phyloP scores from a whole-genome alignment of 2,329 filamentous ascomycete species.

The Pleurostoma richardsiae region DNA sequence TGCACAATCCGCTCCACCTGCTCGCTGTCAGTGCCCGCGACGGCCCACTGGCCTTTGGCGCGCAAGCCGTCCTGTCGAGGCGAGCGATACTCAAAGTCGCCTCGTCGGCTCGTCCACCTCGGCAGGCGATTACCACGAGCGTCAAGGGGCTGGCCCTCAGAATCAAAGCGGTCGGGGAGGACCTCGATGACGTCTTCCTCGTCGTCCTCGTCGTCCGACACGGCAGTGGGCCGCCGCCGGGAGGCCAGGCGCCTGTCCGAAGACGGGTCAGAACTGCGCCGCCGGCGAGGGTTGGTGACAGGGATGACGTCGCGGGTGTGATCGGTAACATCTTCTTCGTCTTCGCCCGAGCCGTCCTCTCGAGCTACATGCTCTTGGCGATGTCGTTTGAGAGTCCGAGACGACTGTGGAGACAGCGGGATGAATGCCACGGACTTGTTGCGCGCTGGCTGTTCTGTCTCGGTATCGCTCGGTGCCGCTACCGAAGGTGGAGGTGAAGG shows the following conservation, averaged over 20 bases:
- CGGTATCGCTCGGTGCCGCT: background rate
- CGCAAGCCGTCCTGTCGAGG: slow-evolving; percentile 22
- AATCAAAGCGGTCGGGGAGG: slow-evolving; percentile 43
- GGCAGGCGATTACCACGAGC: background rate
- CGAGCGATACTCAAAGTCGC: slow-evolving; percentile 34
- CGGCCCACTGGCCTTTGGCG: slow-evolving; percentile 36
- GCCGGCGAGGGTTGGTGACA: slow-evolving; percentile 10
- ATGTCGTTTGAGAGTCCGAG: slow-evolving; percentile 37
- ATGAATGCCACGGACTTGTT: slow-evolving; percentile 25
- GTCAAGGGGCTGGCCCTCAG: slow-evolving; percentile 33
- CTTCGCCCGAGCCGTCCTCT: slow-evolving; percentile 1
- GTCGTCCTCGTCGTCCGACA: slow-evolving; percentile 24
- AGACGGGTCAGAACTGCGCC: slow-evolving; percentile 27
- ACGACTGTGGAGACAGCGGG: slow-evolving; percentile 44
- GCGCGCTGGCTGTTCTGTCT: slow-evolving; percentile 1
- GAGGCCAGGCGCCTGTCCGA: slow-evolving; percentile 20
- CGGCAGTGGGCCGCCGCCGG: slow-evolving; percentile 13
- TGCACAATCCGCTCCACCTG: slow-evolving; percentile 31
- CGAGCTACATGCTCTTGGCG: slow-evolving; percentile 23
- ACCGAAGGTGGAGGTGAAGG: background rate
- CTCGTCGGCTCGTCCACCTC: slow-evolving; percentile 29
- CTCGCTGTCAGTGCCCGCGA: slow-evolving; percentile 36
- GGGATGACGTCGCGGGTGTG: background rate
- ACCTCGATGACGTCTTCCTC: slow-evolving; percentile 34
- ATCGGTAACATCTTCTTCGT: background rate